These are phyloP conservation scores for Pyracantha coccinea DNA, from an alignment of 331 rosid genomes.

Conservation along the genomic window DNA sequence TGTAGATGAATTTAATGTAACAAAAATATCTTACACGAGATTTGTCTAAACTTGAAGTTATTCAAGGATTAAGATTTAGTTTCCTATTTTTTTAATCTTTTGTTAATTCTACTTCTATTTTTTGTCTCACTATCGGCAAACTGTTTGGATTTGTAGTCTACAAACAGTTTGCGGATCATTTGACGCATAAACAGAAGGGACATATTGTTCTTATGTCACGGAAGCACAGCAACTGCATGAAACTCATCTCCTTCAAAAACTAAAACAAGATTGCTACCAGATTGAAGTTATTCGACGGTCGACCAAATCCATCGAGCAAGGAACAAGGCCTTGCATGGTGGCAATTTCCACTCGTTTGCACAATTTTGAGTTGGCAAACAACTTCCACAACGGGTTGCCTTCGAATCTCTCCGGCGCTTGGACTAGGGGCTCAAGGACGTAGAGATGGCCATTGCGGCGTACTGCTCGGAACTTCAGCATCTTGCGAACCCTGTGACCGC, in stretches of 20 bases:
- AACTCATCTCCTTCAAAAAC: slow-evolving; percentile 4
- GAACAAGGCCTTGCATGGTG: slow-evolving; percentile 33
- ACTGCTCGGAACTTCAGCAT: slow-evolving; percentile 24
- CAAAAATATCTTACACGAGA: too few relatives aligned
- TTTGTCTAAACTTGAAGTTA: too few relatives aligned
- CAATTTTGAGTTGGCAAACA: slow-evolving; percentile 16
- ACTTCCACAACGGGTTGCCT: neutral
- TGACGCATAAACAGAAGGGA: slow-evolving; percentile 29
- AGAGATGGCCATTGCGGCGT: slow-evolving; percentile 24
- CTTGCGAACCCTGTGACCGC: slow-evolving; percentile 34
- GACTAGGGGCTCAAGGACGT: slow-evolving; percentile 21
- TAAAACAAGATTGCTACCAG: slow-evolving; percentile 30
- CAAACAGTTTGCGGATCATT: slow-evolving; percentile 16
- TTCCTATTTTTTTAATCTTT: too few relatives aligned
- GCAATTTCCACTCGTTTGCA: slow-evolving; percentile 35
- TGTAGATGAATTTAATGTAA: too few relatives aligned
- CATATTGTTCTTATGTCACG: slow-evolving; percentile 17
- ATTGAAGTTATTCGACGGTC: slow-evolving; percentile 24
- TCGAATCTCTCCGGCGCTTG: neutral
- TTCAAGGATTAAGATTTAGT: too few relatives aligned
- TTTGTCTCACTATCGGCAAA: too few relatives aligned
- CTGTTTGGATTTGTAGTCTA: too few relatives aligned
- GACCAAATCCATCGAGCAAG: slow-evolving; percentile 23
- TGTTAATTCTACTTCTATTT: too few relatives aligned
- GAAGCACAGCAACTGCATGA: slow-evolving; percentile 19